Conservation (phyloP, 495 filamentous ascomycete genomes). For the Penicillium bialowiezense region DNA sequence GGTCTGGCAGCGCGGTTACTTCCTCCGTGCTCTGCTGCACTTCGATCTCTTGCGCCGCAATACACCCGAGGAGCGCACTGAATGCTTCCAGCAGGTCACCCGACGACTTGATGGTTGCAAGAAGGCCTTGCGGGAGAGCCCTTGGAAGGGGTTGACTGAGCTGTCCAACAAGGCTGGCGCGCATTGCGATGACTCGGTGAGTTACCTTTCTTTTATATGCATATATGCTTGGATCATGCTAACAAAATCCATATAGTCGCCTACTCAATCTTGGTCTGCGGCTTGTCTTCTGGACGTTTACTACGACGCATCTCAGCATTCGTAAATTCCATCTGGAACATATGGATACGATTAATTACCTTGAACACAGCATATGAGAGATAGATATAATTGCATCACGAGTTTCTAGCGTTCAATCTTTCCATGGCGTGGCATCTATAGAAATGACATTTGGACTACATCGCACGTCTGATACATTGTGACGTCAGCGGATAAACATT, state of each 20-base stretch:
- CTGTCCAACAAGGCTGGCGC: conserved; percentile 86
- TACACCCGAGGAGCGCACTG: conserved; percentile 61
- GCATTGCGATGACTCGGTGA: conserved; percentile 81
- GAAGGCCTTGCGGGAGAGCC: conserved; percentile 66
- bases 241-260: conserved; percentile 52
- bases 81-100: conserved; percentile 93
- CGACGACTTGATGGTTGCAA: conserved; percentile 78
- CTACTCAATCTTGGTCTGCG: conserved; percentile 94
- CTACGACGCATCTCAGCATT: conserved; percentile 67
- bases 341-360: conserved; percentile 1
- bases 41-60: conserved; percentile 79
- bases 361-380: neutral
- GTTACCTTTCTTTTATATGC: conserved; percentile 34
- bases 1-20: conserved; percentile 98
- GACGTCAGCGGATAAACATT: too few species aligned
- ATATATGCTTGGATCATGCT: conserved; percentile 3
- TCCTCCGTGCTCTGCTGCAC: conserved; percentile 82
- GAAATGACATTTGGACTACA: too few species aligned
- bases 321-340: conserved; percentile 10
- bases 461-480: too few species aligned
- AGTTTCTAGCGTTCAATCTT: neutral
- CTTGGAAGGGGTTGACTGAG: conserved; percentile 92
- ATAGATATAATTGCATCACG: neutral
- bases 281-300: conserved; percentile 93
- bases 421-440: too few species aligned